phyloP scores from a whole-genome alignment of 202 grass and related monocot species.

The Brachypodium distachyon region DNA sequence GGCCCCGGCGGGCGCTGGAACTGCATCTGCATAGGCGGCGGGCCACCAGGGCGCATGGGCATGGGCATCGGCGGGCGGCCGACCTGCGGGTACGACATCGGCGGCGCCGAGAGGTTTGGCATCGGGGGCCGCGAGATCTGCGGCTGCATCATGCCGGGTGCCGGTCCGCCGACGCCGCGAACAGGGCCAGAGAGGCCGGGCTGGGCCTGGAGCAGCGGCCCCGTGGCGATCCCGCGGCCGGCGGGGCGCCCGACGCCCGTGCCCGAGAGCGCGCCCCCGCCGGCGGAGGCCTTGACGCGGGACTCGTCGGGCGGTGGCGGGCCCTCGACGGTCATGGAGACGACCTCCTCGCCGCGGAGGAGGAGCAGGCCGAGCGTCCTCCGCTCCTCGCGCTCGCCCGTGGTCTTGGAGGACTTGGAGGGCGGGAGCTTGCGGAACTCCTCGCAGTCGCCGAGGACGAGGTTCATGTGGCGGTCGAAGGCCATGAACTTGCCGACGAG shows the following conservation, averaged over 20 bases:
- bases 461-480: constrained; percentile 99
- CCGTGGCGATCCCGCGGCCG: constrained; percentile 60
- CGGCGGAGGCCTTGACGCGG: constrained; percentile 52
- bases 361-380: constrained; percentile 89
- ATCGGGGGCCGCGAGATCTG: constrained; percentile 85
- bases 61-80: constrained; percentile 37
- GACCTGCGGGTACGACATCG: constrained; percentile 87
- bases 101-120: constrained; percentile 71
- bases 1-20: constrained; percentile 57
- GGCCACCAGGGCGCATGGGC: constrained; percentile 30
- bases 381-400: constrained; percentile 78
- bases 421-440: constrained; percentile 94
- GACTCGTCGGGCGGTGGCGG: constrained; percentile 86
- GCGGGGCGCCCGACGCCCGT: constrained; percentile 62
- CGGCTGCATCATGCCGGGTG: constrained; percentile 96
- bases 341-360: constrained; percentile 94
- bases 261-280: constrained; percentile 42
- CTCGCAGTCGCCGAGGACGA: constrained; percentile 97
- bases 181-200: constrained; percentile 81
- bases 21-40: constrained; percentile 41
- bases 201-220: constrained; percentile 72
- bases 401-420: constrained; percentile 58
- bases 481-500: constrained; percentile 99
- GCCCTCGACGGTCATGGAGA: constrained; percentile 97
- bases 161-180: constrained; percentile 69